phyloP scores from a whole-genome alignment of 495 filamentous ascomycete genomes.

The Daldinia decipiens region DNA sequence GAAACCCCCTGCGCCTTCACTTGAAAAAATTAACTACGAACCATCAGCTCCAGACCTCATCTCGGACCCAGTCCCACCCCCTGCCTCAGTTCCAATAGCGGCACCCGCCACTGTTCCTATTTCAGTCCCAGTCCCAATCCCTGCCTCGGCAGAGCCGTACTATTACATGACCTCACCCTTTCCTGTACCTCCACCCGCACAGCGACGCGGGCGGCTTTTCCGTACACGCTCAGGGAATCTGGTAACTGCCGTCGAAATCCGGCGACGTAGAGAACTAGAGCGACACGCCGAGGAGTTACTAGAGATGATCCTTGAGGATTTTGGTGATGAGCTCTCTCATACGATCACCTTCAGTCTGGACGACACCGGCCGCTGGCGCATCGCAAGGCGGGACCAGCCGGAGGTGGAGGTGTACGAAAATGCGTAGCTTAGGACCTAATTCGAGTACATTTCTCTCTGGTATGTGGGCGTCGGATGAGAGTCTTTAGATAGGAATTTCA shows the following conservation, averaged over 20 bases:
- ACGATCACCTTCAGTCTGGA: constrained; percentile 31
- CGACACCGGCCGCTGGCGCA: constrained; percentile 47
- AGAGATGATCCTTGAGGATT: constrained; percentile 41
- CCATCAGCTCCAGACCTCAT: not conserved
- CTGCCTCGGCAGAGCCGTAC: constrained; percentile 19
- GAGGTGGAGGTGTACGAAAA: constrained; percentile 43
- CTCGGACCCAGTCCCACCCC: not conserved
- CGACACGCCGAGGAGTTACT: constrained; percentile 32
- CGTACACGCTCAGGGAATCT: constrained; percentile 45
- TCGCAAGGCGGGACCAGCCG: constrained; percentile 40
- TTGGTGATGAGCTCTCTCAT: constrained; percentile 9
- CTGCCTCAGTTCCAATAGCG: not conserved
- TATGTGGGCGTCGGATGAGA: not conserved
- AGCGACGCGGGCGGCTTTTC: constrained; percentile 34
- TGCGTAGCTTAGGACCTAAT: not conserved
- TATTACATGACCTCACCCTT: constrained; percentile 13
- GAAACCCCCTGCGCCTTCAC: not conserved
- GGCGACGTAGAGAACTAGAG: constrained; percentile 34
- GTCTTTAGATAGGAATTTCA: not conserved
- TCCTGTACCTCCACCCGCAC: not conserved
- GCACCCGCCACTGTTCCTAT: not conserved
- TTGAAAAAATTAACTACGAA: not conserved
- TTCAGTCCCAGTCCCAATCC: not conserved
- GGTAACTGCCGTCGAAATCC: constrained; percentile 33
- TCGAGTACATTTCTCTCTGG: not conserved